Percentiles rank a stretch among this genome's conserved stretches.
Evolutionary conservation across 2,329 filamentous ascomycete species (phyloP).

Genomic region (Acrodontium crateriforme): DNA sequence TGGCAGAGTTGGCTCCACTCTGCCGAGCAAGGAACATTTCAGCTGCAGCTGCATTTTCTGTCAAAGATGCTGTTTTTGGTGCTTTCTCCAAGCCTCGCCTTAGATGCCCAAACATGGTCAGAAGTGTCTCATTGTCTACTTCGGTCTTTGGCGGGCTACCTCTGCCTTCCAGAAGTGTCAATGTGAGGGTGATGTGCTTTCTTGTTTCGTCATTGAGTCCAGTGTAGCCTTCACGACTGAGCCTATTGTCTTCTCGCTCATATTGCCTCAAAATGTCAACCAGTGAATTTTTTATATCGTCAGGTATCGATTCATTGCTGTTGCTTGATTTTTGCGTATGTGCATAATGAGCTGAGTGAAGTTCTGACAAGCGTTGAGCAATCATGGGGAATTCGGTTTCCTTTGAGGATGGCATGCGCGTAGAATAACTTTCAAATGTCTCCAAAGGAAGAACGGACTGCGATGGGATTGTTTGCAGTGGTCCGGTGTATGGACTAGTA

Average conservation of each 20-base stretch:
- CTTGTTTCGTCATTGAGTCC: constrained; percentile 6
- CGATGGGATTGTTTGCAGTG: constrained; percentile 15
- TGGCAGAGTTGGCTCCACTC: background rate
- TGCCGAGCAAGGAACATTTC: constrained; percentile 5
- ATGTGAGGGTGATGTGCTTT: constrained; percentile 7
- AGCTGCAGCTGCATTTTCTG: constrained; percentile 6
- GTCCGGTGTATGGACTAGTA: constrained; percentile 12
- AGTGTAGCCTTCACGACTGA: constrained; percentile 3
- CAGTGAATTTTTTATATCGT: constrained; percentile 5
- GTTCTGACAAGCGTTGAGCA: constrained; percentile 5
- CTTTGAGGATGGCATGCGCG: too few species aligned
- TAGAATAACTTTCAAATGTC: background rate
- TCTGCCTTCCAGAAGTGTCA: constrained; percentile 14
- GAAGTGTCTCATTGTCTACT: constrained; percentile 8
- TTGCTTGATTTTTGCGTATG: background rate
- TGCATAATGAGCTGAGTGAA: constrained; percentile 3
- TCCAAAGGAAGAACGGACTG: constrained; percentile 9
- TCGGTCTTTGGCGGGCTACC: constrained; percentile 4
- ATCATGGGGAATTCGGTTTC: constrained; percentile 4
- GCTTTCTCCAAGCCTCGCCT: constrained; percentile 7
- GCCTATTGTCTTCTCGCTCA: constrained; percentile 5
- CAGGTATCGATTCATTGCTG: constrained; percentile 1
- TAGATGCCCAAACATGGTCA: constrained; percentile 8
- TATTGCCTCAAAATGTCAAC: constrained; percentile 8
- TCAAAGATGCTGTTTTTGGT: constrained; percentile 4